Evolutionary conservation across 306 rosid genomes (phyloP).

Genomic region (Prinsepia uniflora): DNA sequence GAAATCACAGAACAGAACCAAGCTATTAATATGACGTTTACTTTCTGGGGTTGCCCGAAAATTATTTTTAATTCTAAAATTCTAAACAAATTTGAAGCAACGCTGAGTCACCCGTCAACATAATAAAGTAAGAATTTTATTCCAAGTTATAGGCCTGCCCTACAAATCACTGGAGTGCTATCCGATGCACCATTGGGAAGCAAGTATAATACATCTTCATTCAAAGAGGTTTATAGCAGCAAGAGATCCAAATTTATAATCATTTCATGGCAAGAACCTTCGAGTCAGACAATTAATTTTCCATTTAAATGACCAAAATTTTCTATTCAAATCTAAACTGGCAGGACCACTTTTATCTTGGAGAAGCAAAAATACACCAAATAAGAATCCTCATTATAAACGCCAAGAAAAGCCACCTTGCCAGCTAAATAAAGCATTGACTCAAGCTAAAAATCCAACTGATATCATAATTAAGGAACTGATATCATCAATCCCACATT

Average conservation of each 20-base stretch:
- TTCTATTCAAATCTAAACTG: not conserved
- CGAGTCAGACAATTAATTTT: not conserved
- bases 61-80: not conserved
- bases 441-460: not conserved
- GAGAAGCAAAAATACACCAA: not conserved
- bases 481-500: not conserved
- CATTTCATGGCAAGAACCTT: not conserved
- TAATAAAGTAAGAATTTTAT: not conserved
- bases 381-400: not conserved
- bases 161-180: not conserved
- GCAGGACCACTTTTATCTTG: not conserved
- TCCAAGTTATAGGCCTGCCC: not conserved
- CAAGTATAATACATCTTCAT: not conserved
- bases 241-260: not conserved
- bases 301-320: not conserved
- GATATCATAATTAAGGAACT: not conserved
- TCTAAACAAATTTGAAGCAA: not conserved
- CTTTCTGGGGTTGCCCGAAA: not conserved
- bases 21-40: not conserved
- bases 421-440: not conserved
- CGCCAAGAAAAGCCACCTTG: not conserved
- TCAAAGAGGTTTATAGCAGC: not conserved
- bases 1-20: not conserved
- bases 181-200: constrained; percentile 7
- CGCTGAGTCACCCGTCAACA: not conserved